A percentile compares a stretch with the other conserved stretches of the same genome.
These are phyloP conservation scores for Lachnellula cervina DNA, from an alignment of 2,329 filamentous ascomycete genomes.

Conservation along the genomic window DNA sequence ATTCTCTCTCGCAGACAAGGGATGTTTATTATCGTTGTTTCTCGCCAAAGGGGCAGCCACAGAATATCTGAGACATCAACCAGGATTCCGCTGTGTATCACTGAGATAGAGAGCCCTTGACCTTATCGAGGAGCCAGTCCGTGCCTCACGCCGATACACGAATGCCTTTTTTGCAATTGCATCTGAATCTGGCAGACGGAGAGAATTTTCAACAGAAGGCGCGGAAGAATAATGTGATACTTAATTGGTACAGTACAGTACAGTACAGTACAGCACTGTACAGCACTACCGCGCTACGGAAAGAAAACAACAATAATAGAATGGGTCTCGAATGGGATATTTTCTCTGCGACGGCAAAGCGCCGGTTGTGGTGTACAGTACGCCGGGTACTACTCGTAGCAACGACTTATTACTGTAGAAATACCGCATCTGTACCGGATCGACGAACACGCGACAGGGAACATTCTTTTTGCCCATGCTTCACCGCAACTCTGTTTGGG, in stretches of 20 bases:
- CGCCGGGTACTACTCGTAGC: constrained; percentile 6
- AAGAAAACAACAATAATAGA: constrained; percentile 1
- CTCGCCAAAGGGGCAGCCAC: constrained; percentile 14
- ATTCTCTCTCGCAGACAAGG: constrained; percentile 14
- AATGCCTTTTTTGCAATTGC: neutral
- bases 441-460: neutral
- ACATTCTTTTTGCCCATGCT: constrained; percentile 1
- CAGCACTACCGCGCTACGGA: neutral
- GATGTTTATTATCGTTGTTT: constrained; percentile 17
- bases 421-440: constrained; percentile 3
- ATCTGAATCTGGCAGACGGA: neutral
- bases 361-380: neutral
- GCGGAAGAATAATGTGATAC: neutral
- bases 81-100: constrained; percentile 17
- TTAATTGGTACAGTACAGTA: neutral
- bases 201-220: neutral
- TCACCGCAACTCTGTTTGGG: constrained; percentile 24
- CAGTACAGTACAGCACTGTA: no score
- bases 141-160: constrained; percentile 21
- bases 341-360: constrained; percentile 1
- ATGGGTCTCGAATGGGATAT: constrained; percentile 1
- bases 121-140: constrained; percentile 17
- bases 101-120: neutral
- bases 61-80: constrained; percentile 18
- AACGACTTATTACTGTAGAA: neutral